Percentiles rank a stretch among this genome's conserved stretches.
phyloP scores from a whole-genome alignment of 345 rosid genomes.

The Eucalyptus guilfoylei region DNA sequence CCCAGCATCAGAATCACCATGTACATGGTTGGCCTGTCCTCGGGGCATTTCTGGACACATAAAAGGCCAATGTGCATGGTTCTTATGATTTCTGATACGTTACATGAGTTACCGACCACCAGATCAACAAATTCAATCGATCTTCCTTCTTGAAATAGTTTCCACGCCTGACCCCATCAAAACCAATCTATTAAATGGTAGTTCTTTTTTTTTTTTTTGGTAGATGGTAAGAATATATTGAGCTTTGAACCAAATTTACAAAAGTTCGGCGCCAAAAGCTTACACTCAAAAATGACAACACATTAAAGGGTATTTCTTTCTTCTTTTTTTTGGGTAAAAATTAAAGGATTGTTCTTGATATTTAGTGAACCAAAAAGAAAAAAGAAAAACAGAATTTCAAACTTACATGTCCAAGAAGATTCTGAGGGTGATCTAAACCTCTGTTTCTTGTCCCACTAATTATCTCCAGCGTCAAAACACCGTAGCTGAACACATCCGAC shows the following conservation, averaged over 20 bases:
- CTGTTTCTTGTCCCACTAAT: too few species aligned
- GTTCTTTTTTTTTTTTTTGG: too few species aligned
- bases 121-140: conserved; percentile 16
- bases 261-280: too few species aligned
- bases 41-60: conserved; percentile 28
- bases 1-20: conserved; percentile 26
- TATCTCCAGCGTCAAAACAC: too few species aligned
- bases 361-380: too few species aligned
- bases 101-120: not conserved
- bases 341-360: not conserved
- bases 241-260: too few species aligned
- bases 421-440: too few species aligned
- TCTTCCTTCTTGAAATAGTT: conserved; percentile 13
- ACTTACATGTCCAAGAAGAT: conserved; percentile 13
- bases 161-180: conserved; percentile 15
- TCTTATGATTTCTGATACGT: conserved; percentile 5
- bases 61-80: conserved; percentile 33
- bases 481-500: too few species aligned
- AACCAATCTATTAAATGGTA: not conserved
- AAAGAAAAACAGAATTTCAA: too few species aligned
- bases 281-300: too few species aligned
- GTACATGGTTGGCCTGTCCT: conserved; percentile 37
- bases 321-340: not conserved
- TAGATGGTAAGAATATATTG: too few species aligned
- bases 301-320: too few species aligned